phyloP scores from a whole-genome alignment of 2,329 filamentous ascomycete species.

The Purpureocillium lavendulum region DNA sequence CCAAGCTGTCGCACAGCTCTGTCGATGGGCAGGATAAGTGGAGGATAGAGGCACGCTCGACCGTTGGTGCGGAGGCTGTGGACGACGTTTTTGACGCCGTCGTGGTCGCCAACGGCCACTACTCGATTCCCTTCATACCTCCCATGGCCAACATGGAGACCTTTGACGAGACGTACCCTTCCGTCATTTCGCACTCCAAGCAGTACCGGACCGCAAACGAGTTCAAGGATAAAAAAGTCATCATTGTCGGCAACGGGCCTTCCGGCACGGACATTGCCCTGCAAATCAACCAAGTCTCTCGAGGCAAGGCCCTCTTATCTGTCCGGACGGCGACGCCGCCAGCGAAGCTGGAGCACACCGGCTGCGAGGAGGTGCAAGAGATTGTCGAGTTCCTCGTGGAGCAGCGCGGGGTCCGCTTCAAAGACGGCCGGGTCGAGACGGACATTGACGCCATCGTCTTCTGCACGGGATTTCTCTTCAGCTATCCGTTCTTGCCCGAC shows the following conservation, averaged over 20 bases:
- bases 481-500: slow-evolving; percentile 60
- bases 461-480: slow-evolving; percentile 85
- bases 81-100: slow-evolving; percentile 61
- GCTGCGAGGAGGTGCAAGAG: slow-evolving; percentile 43
- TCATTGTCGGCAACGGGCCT: slow-evolving; percentile 77
- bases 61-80: slow-evolving; percentile 31
- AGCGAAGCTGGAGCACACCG: slow-evolving; percentile 34
- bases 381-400: slow-evolving; percentile 49
- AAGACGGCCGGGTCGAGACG: slow-evolving; percentile 54
- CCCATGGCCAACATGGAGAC: slow-evolving; percentile 47
- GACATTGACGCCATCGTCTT: slow-evolving; percentile 73
- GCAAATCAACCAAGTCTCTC: slow-evolving; percentile 60
- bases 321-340: slow-evolving; percentile 42
- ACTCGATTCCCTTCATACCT: slow-evolving; percentile 60
- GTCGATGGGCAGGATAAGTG: slow-evolving; percentile 40
- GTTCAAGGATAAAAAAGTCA: slow-evolving; percentile 63
- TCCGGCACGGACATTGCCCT: slow-evolving; percentile 76
- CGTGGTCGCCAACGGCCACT: slow-evolving; percentile 69
- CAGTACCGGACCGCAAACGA: slow-evolving; percentile 60
- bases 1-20: slow-evolving; percentile 37
- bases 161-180: slow-evolving; percentile 53
- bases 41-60: slow-evolving; percentile 47
- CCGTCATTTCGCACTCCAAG: slow-evolving; percentile 66
- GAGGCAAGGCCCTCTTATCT: slow-evolving; percentile 55
- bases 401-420: slow-evolving; percentile 55